These are phyloP conservation scores for Flaveria robusta DNA, from an alignment of 129 eudicot genomes.

Conservation along the genomic window DNA sequence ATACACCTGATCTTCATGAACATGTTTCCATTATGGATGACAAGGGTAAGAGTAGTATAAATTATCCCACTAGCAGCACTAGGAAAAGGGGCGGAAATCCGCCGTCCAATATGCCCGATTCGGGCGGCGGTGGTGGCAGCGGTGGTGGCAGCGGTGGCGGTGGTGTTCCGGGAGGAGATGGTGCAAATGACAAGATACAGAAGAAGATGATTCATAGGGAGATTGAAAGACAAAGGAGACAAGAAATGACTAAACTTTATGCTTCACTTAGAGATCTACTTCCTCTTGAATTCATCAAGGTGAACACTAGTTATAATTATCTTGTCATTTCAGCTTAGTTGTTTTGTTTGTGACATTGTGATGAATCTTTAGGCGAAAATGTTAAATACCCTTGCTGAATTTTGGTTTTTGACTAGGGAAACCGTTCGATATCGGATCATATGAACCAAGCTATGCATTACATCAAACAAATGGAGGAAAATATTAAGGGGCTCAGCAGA, in stretches of 20 bases:
- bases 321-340: not conserved
- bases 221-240: slow-evolving; percentile 62
- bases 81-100: slow-evolving; percentile 21
- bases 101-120: not conserved
- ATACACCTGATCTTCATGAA: slow-evolving; percentile 28
- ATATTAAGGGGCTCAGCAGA: slow-evolving; percentile 32
- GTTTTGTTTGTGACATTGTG: not conserved
- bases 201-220: slow-evolving; percentile 60
- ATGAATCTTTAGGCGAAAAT: not conserved
- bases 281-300: slow-evolving; percentile 67
- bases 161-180: not conserved
- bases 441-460: slow-evolving; percentile 58
- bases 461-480: slow-evolving; percentile 50
- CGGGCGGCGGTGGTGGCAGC: slow-evolving; percentile 1
- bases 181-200: slow-evolving; percentile 23
- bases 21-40: slow-evolving; percentile 23
- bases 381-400: not conserved
- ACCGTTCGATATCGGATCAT: slow-evolving; percentile 69
- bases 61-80: not conserved
- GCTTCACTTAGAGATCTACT: slow-evolving; percentile 67
- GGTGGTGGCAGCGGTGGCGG: slow-evolving; percentile 1
- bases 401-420: slow-evolving; percentile 51
- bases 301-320: not conserved
- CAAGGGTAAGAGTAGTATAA: not conserved
- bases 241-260: slow-evolving; percentile 64